These are phyloP conservation scores for Aciculosporium take DNA, from an alignment of 2,329 filamentous ascomycete species.

Conservation along the genomic window DNA sequence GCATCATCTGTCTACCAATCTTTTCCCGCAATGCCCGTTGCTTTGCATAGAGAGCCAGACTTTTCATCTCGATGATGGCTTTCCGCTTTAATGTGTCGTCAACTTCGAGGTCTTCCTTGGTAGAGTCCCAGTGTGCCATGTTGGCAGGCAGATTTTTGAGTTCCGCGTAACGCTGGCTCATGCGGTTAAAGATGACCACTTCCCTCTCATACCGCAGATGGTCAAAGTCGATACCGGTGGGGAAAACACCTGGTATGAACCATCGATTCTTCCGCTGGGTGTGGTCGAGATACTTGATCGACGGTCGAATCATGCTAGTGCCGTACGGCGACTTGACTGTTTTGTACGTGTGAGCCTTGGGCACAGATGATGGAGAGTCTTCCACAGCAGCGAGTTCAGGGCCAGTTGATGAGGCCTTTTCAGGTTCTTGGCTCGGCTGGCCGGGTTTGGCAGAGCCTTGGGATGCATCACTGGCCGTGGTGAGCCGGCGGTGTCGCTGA, in stretches of 20 bases:
- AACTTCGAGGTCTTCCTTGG: slow-evolving; percentile 49
- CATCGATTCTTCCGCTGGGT: slow-evolving; percentile 59
- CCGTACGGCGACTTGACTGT: slow-evolving; percentile 62
- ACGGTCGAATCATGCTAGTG: slow-evolving; percentile 33
- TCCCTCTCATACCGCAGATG: slow-evolving; percentile 77
- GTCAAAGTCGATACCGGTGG: slow-evolving; percentile 76
- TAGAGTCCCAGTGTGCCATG: slow-evolving; percentile 73
- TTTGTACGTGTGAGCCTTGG: slow-evolving; percentile 46
- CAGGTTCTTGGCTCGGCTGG: slow-evolving; percentile 18
- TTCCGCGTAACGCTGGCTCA: slow-evolving; percentile 72
- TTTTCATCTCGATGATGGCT: slow-evolving; percentile 91
- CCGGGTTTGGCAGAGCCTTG: slow-evolving; percentile 21
- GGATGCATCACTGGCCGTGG: slow-evolving; percentile 34
- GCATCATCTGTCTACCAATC: slow-evolving; percentile 82
- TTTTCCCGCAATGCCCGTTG: slow-evolving; percentile 76
- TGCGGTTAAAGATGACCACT: slow-evolving; percentile 76
- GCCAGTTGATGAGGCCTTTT: slow-evolving; percentile 23
- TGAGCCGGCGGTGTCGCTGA: slow-evolving; percentile 50
- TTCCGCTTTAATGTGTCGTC: slow-evolving; percentile 79
- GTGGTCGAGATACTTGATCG: slow-evolving; percentile 71
- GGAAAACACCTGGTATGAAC: slow-evolving; percentile 78
- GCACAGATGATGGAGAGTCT: slow-evolving; percentile 14
- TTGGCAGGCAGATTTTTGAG: slow-evolving; percentile 75
- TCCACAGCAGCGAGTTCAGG: slow-evolving; percentile 21
- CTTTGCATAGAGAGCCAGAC: slow-evolving; percentile 72